Percentiles rank a stretch among this genome's conserved stretches.
Conservation (phyloP, 257 asterid genomes). For the Rehmannia glutinosa region DNA sequence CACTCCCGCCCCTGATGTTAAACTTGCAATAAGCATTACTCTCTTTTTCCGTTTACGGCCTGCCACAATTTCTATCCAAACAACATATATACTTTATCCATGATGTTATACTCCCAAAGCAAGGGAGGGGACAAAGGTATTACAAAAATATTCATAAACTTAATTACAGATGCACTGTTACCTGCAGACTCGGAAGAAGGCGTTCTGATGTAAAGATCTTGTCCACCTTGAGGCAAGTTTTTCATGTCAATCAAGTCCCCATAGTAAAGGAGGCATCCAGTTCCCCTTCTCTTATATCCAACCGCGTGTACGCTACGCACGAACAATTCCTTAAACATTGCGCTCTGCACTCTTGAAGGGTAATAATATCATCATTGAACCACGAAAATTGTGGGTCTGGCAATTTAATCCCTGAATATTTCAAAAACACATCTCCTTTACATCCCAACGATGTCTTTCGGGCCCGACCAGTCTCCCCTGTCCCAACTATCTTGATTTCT, state of each 20-base stretch:
- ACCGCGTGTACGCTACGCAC: slow-evolving; percentile 6
- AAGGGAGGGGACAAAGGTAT: too few relatives aligned
- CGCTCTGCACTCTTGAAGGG: slow-evolving; percentile 3
- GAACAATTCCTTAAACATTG: slow-evolving; percentile 8
- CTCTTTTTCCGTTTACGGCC: background rate
- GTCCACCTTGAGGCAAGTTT: background rate
- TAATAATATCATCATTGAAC: slow-evolving; percentile 6
- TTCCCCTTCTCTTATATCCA: slow-evolving; percentile 9
- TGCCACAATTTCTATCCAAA: background rate
- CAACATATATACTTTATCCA: too few relatives aligned
- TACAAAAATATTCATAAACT: too few relatives aligned
- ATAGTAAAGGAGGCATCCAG: slow-evolving; percentile 14
- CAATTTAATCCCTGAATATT: background rate
- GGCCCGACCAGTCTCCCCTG: background rate
- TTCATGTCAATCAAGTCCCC: slow-evolving; percentile 18
- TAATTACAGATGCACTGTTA: too few relatives aligned
- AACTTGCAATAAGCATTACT: background rate
- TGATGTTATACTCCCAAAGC: too few relatives aligned
- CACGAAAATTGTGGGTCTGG: background rate
- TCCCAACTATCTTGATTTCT: background rate
- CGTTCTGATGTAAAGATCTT: slow-evolving; percentile 7
- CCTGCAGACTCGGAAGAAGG: slow-evolving; percentile 15
- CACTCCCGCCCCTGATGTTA: background rate
- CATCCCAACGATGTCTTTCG: slow-evolving; percentile 9
- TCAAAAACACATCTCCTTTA: slow-evolving; percentile 9